Evolutionary conservation across 495 filamentous ascomycete species (phyloP).

Genomic region (Penicillium silybi): DNA sequence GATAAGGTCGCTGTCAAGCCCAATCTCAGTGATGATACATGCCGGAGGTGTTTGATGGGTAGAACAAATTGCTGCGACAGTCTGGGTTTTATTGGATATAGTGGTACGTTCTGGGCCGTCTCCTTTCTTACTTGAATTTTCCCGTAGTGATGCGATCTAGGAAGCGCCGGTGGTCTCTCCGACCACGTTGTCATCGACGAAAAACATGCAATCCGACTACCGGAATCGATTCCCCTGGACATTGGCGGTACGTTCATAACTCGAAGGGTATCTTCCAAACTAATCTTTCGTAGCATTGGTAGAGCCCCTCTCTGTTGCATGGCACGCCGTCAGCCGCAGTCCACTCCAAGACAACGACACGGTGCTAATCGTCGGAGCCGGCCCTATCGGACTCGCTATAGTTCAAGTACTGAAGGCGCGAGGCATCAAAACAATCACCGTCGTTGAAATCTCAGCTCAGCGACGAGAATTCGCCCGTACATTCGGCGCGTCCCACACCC

Average conservation of each 20-base stretch:
- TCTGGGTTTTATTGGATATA: conserved; percentile 58
- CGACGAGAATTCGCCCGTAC: conserved; percentile 15
- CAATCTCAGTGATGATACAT: conserved; percentile 56
- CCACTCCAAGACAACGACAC: conserved; percentile 47
- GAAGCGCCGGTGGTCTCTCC: conserved; percentile 48
- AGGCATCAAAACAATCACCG: conserved; percentile 50
- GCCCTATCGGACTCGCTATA: conserved; percentile 60
- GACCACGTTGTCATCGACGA: conserved; percentile 50
- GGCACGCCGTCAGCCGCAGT: conserved; percentile 59
- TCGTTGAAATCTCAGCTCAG: conserved; percentile 29
- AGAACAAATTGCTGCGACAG: conserved; percentile 54
- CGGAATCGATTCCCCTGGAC: conserved; percentile 23
- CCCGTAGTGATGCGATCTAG: conserved; percentile 6
- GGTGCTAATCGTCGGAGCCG: conserved; percentile 56
- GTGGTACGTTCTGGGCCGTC: conserved; percentile 29
- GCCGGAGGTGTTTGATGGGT: conserved; percentile 47
- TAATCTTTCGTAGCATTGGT: conserved; percentile 18
- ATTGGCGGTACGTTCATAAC: conserved; percentile 20
- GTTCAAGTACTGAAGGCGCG: conserved; percentile 53
- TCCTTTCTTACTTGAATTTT: background rate
- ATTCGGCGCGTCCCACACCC: conserved; percentile 21
- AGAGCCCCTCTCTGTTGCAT: conserved; percentile 61
- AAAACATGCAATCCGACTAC: conserved; percentile 20
- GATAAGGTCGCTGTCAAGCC: conserved; percentile 56
- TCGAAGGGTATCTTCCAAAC: background rate